phyloP scores from a whole-genome alignment of 169 alveolate species.

The Plasmodium chabaudi region DNA sequence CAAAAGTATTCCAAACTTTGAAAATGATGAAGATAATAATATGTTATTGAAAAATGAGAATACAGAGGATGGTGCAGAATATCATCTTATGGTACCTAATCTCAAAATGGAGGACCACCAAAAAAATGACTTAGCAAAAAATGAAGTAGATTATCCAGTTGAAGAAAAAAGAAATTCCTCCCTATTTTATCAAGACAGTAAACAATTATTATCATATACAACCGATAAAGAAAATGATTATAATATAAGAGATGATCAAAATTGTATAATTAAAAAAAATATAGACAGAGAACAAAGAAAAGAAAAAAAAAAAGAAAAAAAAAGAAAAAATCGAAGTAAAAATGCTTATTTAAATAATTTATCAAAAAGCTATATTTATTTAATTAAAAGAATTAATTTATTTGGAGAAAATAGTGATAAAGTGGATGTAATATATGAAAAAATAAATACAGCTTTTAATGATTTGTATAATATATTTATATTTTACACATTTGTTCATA shows the following conservation, averaged over 20 bases:
- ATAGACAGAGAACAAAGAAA: constrained; percentile 11
- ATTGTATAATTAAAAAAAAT: neutral
- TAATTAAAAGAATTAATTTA: constrained; percentile 60
- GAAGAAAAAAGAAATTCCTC: neutral
- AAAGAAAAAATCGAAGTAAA: constrained; percentile 42
- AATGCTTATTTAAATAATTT: constrained; percentile 52
- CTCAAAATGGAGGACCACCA: too few relatives aligned
- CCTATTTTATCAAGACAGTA: neutral
- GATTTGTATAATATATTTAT: constrained; percentile 58
- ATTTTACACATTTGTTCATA: constrained; percentile 46
- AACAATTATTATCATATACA: neutral
- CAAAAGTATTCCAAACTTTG: neutral
- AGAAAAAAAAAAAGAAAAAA: constrained; percentile 52
- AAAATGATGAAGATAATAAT: neutral
- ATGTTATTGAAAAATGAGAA: neutral
- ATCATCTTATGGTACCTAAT: neutral
- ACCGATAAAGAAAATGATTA: neutral
- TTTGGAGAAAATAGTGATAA: constrained; percentile 61
- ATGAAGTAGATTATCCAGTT: too few relatives aligned
- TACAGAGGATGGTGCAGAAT: neutral
- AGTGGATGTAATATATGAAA: constrained; percentile 57
- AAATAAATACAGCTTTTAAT: constrained; percentile 52
- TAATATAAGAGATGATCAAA: neutral
- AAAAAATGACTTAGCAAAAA: too few relatives aligned
- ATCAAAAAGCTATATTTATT: constrained; percentile 62